phyloP scores from a whole-genome alignment of 495 filamentous ascomycete species.

The Cercophora samala region DNA sequence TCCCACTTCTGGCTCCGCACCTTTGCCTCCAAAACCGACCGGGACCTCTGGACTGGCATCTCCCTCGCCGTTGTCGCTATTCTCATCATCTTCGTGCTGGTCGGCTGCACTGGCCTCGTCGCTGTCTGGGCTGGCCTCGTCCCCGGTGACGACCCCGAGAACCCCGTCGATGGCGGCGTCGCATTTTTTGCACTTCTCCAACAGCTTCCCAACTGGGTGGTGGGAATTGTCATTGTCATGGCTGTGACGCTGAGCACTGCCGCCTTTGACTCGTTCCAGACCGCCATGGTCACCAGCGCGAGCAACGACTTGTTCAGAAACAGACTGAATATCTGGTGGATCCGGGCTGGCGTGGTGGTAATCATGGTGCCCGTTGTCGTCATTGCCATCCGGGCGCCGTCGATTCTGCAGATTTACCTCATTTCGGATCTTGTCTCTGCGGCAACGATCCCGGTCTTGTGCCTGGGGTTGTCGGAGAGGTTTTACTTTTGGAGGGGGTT shows the following conservation, averaged over 20 bases:
- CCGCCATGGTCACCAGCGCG: slow-evolving; percentile 70
- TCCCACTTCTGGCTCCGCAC: slow-evolving; percentile 77
- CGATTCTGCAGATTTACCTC: slow-evolving; percentile 71
- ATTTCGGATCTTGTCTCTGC: slow-evolving; percentile 72
- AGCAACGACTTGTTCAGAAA: slow-evolving; percentile 80
- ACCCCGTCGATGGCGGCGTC: slow-evolving; percentile 55
- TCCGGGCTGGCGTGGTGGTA: slow-evolving; percentile 60
- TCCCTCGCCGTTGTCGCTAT: slow-evolving; percentile 59
- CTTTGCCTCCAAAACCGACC: slow-evolving; percentile 74
- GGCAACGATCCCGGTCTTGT: slow-evolving; percentile 62
- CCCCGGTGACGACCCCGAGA: slow-evolving; percentile 50
- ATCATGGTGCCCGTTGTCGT: slow-evolving; percentile 68
- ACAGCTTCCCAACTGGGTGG: slow-evolving; percentile 67
- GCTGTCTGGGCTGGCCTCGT: slow-evolving; percentile 69
- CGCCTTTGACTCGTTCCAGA: slow-evolving; percentile 71
- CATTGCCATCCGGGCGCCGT: slow-evolving; percentile 65
- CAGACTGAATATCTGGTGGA: slow-evolving; percentile 64
- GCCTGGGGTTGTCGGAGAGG: slow-evolving; percentile 59
- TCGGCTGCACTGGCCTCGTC: slow-evolving; percentile 65
- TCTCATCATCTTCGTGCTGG: slow-evolving; percentile 61
- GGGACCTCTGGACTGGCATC: slow-evolving; percentile 67
- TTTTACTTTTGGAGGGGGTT: slow-evolving; percentile 73
- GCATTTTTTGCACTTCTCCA: slow-evolving; percentile 70
- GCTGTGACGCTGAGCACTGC: slow-evolving; percentile 67
- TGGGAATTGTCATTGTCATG: slow-evolving; percentile 74